phyloP scores from a whole-genome alignment of 805 yeast species.

The Metschnikowia arizonensis region DNA sequence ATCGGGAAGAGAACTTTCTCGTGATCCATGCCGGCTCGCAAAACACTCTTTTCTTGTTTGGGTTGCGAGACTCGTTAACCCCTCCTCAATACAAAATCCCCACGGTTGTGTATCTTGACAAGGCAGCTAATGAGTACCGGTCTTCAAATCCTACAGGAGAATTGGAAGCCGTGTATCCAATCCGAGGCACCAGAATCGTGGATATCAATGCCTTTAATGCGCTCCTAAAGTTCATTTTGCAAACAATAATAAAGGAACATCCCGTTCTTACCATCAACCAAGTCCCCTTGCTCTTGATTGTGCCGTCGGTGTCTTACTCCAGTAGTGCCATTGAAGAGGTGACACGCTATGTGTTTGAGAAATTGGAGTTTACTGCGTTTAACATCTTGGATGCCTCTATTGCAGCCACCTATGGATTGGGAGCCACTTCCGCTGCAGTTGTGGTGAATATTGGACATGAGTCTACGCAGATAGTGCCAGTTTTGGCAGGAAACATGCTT shows the following conservation, averaged over 20 bases:
- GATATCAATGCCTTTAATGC: conserved; percentile 69
- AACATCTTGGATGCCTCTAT: conserved; percentile 64
- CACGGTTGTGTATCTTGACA: conserved; percentile 61
- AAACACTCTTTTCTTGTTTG: conserved; percentile 72
- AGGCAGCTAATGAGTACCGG: conserved; percentile 34
- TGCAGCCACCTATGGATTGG: conserved; percentile 71
- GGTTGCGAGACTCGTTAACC: conserved; percentile 67
- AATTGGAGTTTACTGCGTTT: conserved; percentile 66
- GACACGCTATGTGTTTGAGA: conserved; percentile 73
- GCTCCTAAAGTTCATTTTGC: conserved; percentile 45
- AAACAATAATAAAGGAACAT: conserved; percentile 34
- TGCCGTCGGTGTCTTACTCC: conserved; percentile 64
- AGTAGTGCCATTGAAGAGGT: conserved; percentile 62
- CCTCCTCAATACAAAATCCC: conserved; percentile 78
- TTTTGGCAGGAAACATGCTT: conserved; percentile 66
- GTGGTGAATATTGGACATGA: conserved; percentile 79
- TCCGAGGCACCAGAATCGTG: conserved; percentile 58
- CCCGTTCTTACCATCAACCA: conserved; percentile 52
- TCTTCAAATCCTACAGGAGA: conserved; percentile 26
- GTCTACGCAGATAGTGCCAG: conserved; percentile 72
- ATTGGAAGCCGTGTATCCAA: conserved; percentile 53
- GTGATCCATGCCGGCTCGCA: conserved; percentile 79
- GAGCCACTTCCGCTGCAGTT: conserved; percentile 57
- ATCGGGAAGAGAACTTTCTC: conserved; percentile 42
- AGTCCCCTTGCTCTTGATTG: conserved; percentile 66